phyloP scores from a whole-genome alignment of 805 yeast genomes.

The Cyberlindnera xishuangbannaensis region DNA sequence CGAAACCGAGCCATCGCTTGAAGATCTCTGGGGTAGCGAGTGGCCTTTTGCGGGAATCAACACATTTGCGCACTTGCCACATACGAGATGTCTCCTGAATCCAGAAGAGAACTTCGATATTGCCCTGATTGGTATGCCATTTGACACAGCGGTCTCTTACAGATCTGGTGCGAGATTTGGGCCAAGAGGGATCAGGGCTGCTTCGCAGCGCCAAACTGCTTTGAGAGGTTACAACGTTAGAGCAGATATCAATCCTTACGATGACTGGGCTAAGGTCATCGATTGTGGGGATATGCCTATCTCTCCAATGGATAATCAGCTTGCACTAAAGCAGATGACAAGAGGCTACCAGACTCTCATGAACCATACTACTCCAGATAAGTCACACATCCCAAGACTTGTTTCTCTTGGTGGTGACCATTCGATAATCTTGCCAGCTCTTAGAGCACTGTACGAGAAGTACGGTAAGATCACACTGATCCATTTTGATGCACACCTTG shows the following conservation, averaged over 20 bases:
- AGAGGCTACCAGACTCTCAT: slow-evolving; percentile 51
- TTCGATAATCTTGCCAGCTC: slow-evolving; percentile 65
- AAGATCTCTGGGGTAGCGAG: slow-evolving; percentile 63
- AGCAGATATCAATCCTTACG: slow-evolving; percentile 57
- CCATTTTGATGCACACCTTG: slow-evolving; percentile 83
- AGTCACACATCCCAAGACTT: slow-evolving; percentile 47
- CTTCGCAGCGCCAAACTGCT: slow-evolving; percentile 65
- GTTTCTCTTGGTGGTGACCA: slow-evolving; percentile 83
- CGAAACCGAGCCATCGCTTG: slow-evolving; percentile 34
- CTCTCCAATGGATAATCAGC: slow-evolving; percentile 59
- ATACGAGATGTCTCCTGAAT: slow-evolving; percentile 50
- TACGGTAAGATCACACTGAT: slow-evolving; percentile 69
- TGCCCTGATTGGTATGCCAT: slow-evolving; percentile 50
- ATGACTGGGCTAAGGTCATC: slow-evolving; percentile 44
- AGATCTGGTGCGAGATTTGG: slow-evolving; percentile 52
- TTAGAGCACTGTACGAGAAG: slow-evolving; percentile 53
- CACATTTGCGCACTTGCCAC: slow-evolving; percentile 70
- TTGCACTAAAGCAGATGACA: slow-evolving; percentile 61
- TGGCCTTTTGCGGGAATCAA: slow-evolving; percentile 69
- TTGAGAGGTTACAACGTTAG: slow-evolving; percentile 66
- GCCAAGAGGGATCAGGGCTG: slow-evolving; percentile 55
- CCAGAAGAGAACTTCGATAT: slow-evolving; percentile 51
- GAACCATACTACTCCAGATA: slow-evolving; percentile 23
- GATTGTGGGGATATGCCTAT: slow-evolving; percentile 70
- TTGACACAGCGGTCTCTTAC: slow-evolving; percentile 46